Percentiles rank a stretch among this genome's conserved stretches.
phyloP scores from a whole-genome alignment of 176 grass and related monocot genomes.

The Tuctoria greenei region DNA sequence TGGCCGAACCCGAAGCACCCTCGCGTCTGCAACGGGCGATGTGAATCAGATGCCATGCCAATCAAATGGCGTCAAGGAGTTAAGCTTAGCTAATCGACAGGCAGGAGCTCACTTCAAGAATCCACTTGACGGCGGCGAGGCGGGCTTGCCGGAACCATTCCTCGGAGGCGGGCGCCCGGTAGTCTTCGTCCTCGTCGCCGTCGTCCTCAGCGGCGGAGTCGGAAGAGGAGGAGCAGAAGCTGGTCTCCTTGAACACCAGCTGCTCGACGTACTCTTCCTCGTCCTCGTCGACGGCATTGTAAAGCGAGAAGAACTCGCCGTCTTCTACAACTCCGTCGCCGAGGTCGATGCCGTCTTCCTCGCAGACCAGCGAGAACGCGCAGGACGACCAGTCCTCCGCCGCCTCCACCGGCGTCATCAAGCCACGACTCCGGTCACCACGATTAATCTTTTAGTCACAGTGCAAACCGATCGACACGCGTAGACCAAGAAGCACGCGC shows the following conservation, averaged over 20 bases:
- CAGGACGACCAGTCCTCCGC: conserved; percentile 32
- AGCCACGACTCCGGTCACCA: not conserved
- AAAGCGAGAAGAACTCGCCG: conserved; percentile 23
- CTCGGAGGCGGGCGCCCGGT: conserved; percentile 32
- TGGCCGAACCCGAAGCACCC: conserved; percentile 68
- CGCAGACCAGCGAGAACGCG: conserved; percentile 68
- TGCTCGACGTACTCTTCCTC: conserved; percentile 73
- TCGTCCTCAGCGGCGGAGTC: conserved; percentile 5
- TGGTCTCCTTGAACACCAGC: conserved; percentile 65
- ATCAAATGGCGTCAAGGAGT: conserved; percentile 25
- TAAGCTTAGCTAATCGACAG: not conserved
- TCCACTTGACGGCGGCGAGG: conserved; percentile 67
- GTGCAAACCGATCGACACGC: not conserved
- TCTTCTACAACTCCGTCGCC: conserved; percentile 44
- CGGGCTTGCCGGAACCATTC: conserved; percentile 65
- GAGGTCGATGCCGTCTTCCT: conserved; percentile 66
- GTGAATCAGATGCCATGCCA: conserved; percentile 1
- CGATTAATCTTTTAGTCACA: not conserved
- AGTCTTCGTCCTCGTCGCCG: conserved; percentile 33
- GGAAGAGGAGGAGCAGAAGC: conserved; percentile 50
- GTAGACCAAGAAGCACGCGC: no score
- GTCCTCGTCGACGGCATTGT: conserved; percentile 33
- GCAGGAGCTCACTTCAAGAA: conserved; percentile 56
- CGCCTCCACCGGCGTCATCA: conserved; percentile 31
- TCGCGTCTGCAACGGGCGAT: conserved; percentile 49